Evolutionary conservation across 208 protist species (phyloP).

Genomic region (Plasmodiophora brassicae): DNA sequence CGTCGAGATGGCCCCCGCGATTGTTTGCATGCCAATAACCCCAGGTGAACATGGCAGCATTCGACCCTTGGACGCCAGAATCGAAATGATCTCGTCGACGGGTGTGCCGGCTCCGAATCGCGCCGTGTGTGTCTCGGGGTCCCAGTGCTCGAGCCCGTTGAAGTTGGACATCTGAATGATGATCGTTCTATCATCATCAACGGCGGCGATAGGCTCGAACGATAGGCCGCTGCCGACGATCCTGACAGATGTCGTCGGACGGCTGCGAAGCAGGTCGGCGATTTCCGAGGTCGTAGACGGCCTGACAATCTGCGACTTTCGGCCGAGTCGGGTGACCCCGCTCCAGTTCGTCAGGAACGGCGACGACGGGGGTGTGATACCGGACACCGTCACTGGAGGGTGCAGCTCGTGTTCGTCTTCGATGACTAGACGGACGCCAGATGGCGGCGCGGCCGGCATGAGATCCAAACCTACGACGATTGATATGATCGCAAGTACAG

Average conservation of each 20-base stretch:
- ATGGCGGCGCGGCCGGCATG: no score
- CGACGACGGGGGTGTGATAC: no score
- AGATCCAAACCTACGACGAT: no score
- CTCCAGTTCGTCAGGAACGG: background rate
- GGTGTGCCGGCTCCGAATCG: constrained; percentile 5
- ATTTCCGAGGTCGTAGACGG: background rate
- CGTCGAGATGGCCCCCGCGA: background rate
- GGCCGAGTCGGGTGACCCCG: background rate
- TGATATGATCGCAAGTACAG: no score
- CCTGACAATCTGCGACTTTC: background rate
- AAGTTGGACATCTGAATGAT: background rate
- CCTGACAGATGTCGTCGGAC: background rate
- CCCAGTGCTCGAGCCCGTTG: background rate
- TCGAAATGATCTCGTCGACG: background rate
- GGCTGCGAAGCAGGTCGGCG: background rate
- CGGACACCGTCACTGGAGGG: no score
- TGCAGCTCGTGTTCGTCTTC: no score
- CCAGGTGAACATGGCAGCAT: background rate
- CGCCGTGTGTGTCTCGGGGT: background rate
- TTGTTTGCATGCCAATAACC: constrained; percentile 5
- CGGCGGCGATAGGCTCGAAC: background rate
- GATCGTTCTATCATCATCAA: background rate
- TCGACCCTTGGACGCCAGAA: background rate
- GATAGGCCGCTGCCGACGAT: background rate
- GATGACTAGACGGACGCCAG: no score